Base-by-base conservation (phyloP, 2,329 filamentous ascomycete genomes). In the Venturia oleaginea region DNA sequence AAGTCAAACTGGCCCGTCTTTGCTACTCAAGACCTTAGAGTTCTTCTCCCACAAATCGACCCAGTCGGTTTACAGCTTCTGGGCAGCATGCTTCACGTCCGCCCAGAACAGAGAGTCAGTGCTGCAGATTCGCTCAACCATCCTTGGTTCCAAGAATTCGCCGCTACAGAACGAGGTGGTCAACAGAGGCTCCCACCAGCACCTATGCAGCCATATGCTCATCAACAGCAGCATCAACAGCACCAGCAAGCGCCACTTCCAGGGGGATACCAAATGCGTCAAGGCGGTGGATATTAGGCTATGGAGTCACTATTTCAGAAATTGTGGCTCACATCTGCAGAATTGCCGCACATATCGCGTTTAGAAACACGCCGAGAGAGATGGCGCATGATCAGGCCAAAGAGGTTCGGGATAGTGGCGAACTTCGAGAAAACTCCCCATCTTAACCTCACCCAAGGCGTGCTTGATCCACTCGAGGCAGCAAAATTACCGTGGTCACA, bases 1-100 rank as follows among this genome's bases (percentile, higher is more conserved):
- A 97, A 97, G 81, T 84, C 87, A 59, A 96, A 88, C 66, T 96
- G 96, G 78, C 92, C 94, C 69, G 90, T 96, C 74, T 97, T 94
- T 75, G 90, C 91, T 17, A 96, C 94, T 1, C 92, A 97, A 74
- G 92, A 97, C 70, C 81, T 97, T 64, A 84, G 90, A 24, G 84
- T 88, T 65, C 94, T 97, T 68, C 81, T 99, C 30, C 92, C 91
- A 0, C 91, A 96, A 72, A 91, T 99, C 71, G 94, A 99, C 72
- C 86, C 86, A 22, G 80, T 89, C 13, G 94, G 93, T 10, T 86
- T 99, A 71, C 92, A 96, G 73, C 80, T 99, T 60, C 81, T 99
- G 68, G 87, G 89, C 71, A 84, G 89, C 67, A 96, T 99, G 91
- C 84, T 99, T 37, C 93, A 97, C 75, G 80, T 97, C 63, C 85